Evolutionary conservation across 192 early-diverging fungal genomes (phyloP), one percentile per base, ranked within the genome.

Genomic region (Entrophospora sp.): DNA sequence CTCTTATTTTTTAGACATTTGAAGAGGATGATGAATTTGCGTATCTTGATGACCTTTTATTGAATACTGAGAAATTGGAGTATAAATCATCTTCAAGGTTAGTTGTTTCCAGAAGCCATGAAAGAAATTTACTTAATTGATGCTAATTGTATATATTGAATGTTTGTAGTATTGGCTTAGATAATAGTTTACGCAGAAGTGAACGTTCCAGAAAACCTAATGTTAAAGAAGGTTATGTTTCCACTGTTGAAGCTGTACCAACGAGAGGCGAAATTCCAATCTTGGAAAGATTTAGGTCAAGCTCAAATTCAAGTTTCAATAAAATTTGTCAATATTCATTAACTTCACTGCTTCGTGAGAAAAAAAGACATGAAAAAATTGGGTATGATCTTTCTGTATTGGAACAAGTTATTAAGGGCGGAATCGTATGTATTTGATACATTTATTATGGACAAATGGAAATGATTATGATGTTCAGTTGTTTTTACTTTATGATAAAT

Each of bases 241-340:
- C 61, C 13, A 48, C 44, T 10, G 44, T 22, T 30, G 44, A 63
- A 8, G 61, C 20, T 32, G 44, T 63, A 5, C 44, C 61, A 5
- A 10, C 20, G 7, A 20, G 30, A 6, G 61, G 42, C 24, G 44
- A 48, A 12, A 57, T 57, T 32, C 61, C 61, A 14, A 22, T 48
- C 7, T 7, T 5, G 5, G 44, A 35, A 10, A 22, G 4, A 6
- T 32, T n/a, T 24, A 5, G 8, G 13, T 36, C 20, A 13, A 2
- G 9, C 8, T 8, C 18, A 30, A 31, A 4, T 35, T 24, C 55
- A 24, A 36, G 20, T 20, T 10, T 18, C 5, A 38, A 61, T 28
- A 6, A 37, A 10, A 37, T 4, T 13, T 63, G 48, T 49, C 61
- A 63, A 48, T 48, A 20, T 48, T 63, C 61, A 2, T 63, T 63